Evolutionary conservation across 2,329 filamentous ascomycete genomes (phyloP).

Genomic region (Penicillium concentricum): DNA sequence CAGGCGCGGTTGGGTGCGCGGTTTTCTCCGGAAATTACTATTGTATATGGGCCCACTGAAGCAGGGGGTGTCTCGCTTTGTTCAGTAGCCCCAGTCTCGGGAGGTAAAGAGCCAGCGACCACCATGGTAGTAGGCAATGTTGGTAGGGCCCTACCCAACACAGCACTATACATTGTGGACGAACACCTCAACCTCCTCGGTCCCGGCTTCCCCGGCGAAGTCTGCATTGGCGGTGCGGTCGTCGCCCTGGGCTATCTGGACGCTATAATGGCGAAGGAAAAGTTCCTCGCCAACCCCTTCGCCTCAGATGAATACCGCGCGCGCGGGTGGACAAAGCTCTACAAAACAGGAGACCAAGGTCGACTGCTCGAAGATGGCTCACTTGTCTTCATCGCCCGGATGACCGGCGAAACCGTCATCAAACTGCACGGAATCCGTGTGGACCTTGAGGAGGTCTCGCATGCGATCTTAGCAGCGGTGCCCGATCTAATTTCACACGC

Average conservation of each 20-base stretch:
- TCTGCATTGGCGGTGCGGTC: background rate
- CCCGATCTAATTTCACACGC: background rate
- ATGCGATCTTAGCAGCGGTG: background rate
- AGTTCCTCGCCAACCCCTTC: background rate
- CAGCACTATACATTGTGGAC: background rate
- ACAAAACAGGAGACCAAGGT: background rate
- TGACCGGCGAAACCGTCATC: background rate
- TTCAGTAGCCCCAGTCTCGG: background rate
- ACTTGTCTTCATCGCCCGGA: background rate
- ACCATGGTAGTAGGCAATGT: too few relatives aligned
- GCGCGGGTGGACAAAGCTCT: background rate
- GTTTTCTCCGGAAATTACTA: background rate
- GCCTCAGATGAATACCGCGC: background rate
- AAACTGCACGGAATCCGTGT: background rate
- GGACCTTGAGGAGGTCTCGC: background rate
- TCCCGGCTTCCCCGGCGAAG: background rate
- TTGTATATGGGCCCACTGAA: background rate
- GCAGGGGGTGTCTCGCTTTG: background rate
- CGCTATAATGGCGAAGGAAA: background rate
- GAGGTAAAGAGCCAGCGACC: too few relatives aligned
- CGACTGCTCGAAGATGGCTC: background rate
- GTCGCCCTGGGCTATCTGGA: background rate
- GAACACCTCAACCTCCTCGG: background rate
- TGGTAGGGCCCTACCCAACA: background rate
- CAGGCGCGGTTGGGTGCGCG: background rate